phyloP scores from a whole-genome alignment of 768 basidiomycete species.

The Tricholoma flavovirens region DNA sequence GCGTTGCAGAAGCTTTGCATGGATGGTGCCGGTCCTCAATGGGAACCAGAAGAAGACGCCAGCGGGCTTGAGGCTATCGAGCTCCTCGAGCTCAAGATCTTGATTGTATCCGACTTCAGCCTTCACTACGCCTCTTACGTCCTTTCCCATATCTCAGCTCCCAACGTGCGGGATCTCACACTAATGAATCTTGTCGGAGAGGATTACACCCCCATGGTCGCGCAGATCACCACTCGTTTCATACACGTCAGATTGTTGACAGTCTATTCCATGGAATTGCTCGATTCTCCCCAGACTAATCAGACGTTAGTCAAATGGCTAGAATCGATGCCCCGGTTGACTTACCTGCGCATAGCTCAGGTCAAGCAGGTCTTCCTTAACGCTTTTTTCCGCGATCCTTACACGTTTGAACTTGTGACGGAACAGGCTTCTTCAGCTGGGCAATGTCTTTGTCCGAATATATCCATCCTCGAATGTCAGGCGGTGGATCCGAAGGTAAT shows the following conservation, averaged over 20 bases:
- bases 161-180: constrained; percentile 51
- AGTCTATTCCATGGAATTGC: constrained; percentile 39
- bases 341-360: constrained; percentile 44
- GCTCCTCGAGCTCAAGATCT: constrained; percentile 43
- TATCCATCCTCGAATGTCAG: constrained; percentile 44
- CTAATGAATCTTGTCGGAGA: constrained; percentile 47
- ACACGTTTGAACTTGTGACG: constrained; percentile 8
- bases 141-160: constrained; percentile 46
- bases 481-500: constrained; percentile 26
- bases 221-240: constrained; percentile 40
- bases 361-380: constrained; percentile 38
- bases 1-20: constrained; percentile 49
- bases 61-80: constrained; percentile 31
- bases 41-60: constrained; percentile 18
- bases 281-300: constrained; percentile 17
- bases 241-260: constrained; percentile 51
- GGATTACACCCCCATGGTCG: constrained; percentile 47
- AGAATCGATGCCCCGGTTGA: constrained; percentile 51
- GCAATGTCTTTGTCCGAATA: constrained; percentile 36
- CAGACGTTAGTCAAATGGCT: constrained; percentile 43
- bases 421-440: constrained; percentile 3
- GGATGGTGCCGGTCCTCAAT: constrained; percentile 57
- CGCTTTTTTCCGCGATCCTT: constrained; percentile 41
- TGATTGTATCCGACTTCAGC: constrained; percentile 55
- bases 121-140: constrained; percentile 42